phyloP scores from a whole-genome alignment of 805 yeast genomes.

The Saturnispora mendoncae region DNA sequence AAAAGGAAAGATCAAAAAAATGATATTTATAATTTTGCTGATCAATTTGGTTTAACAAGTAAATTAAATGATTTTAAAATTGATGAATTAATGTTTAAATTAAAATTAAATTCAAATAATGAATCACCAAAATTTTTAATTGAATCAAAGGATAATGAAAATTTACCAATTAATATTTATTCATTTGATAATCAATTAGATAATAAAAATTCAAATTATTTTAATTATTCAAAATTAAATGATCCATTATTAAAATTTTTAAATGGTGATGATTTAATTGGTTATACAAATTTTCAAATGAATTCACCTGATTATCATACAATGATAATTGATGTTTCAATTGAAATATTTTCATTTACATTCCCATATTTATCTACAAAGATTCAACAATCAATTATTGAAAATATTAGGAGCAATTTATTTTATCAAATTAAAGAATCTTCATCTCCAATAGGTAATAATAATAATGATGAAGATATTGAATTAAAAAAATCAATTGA shows the following conservation, averaged over 20 bases:
- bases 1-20: slow-evolving; percentile 15
- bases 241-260: slow-evolving; percentile 33
- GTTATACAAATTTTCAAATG: slow-evolving; percentile 29
- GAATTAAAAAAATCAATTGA: slow-evolving; percentile 9
- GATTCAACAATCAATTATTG: slow-evolving; percentile 82
- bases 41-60: slow-evolving; percentile 39
- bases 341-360: slow-evolving; percentile 62
- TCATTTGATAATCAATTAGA: slow-evolving; percentile 28
- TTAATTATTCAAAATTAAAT: slow-evolving; percentile 32
- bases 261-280: slow-evolving; percentile 20
- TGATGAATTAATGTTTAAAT: slow-evolving; percentile 27
- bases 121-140: neutral
- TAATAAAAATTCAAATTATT: slow-evolving; percentile 30
- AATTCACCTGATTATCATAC: slow-evolving; percentile 39
- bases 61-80: slow-evolving; percentile 27
- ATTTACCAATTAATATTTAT: slow-evolving; percentile 25
- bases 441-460: neutral
- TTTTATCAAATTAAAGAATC: slow-evolving; percentile 31
- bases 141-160: slow-evolving; percentile 26
- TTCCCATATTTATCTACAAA: slow-evolving; percentile 67
- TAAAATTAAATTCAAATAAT: neutral
- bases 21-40: slow-evolving; percentile 30
- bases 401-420: slow-evolving; percentile 55
- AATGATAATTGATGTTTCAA: slow-evolving; percentile 63
- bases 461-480: slow-evolving; percentile 11